Base-by-base conservation (phyloP, 179 eudicot species). In the Vitellaria paradoxa region DNA sequence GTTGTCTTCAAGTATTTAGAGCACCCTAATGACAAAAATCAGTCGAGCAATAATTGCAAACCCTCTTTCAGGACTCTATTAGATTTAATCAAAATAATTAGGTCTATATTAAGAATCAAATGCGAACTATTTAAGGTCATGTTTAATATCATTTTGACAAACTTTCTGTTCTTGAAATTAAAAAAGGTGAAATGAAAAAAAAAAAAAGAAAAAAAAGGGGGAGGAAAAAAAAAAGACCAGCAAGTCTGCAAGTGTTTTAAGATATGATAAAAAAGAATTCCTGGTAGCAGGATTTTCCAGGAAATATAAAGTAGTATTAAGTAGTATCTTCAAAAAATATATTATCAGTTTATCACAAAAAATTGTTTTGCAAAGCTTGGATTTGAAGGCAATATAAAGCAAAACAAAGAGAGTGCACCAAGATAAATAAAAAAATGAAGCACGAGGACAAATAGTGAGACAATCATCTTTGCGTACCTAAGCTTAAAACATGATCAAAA, bases 381-480 rank as follows among this genome's bases (percentile, higher is more conserved):
- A 23, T 63, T 63, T 24, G 66, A 63, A 11, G 40, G 26, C 40
- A 2, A 21, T 24, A 9, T 2, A 14, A 10, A 63, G 66, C 42
- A 63, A 23, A 14, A 7, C 15, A 3, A 63, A 11, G 37, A 15
- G 23, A 24, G 66, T 26, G 40, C 8, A n/a, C 21, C 1, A 49
- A 50, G 13, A 50, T 24, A 21, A 50, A 49, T 45, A 21, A 68
- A 53, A 68, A 10, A n/a, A 9, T 13, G 47, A 23, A 13, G 63
- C 63, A 53, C 7, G 46, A 18, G 62, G 62, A 23, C 21, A 20
- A 74, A 74, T 9, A 14, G 46, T 52, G 50, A 0, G 9, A 13
- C 53, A 61, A 62, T 21, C 59, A 46, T 74, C 20, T 59, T 74
- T 62, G 59, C 68, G 46, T 63, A 46, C 23, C 77, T 60, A 47